Conservation (phyloP, 2,329 filamentous ascomycete genomes). For the Xylaria sp. region DNA sequence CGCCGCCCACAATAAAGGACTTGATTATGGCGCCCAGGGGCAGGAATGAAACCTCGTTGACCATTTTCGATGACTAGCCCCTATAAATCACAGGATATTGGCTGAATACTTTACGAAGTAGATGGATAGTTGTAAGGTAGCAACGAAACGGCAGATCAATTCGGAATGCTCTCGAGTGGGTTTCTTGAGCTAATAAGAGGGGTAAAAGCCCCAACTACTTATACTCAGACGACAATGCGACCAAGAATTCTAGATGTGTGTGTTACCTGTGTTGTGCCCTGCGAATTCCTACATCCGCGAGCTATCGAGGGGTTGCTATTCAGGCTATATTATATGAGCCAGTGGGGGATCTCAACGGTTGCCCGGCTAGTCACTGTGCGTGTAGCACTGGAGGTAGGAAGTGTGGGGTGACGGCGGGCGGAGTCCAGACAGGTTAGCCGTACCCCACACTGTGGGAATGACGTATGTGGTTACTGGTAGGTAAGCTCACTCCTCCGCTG, state of each 20-base stretch:
- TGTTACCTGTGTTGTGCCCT: not conserved
- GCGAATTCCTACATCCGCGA: not conserved
- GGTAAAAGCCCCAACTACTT: not conserved
- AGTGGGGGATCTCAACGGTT: too few species aligned
- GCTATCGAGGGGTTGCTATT: constrained; percentile 2
- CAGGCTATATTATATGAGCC: constrained; percentile 14
- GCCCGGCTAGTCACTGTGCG: too few species aligned
- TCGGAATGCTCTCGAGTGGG: not conserved
- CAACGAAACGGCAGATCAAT: not conserved
- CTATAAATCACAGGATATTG: not conserved
- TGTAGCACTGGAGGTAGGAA: too few species aligned
- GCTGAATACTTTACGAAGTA: not conserved
- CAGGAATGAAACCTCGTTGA: constrained; percentile 56
- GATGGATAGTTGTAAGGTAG: not conserved
- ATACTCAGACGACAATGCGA: not conserved
- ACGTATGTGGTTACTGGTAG: too few species aligned
- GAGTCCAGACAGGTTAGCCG: too few species aligned
- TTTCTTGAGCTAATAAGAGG: not conserved
- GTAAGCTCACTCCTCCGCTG: too few species aligned
- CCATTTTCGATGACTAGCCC: constrained; percentile 17
- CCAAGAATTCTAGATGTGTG: not conserved
- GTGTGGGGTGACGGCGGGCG: not conserved
- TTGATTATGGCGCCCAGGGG: constrained; percentile 76
- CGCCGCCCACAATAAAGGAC: constrained; percentile 67
- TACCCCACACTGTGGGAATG: not conserved